These are phyloP conservation scores for Botrytis fabae DNA, from an alignment of 2,329 filamentous ascomycete species.

Conservation along the genomic window DNA sequence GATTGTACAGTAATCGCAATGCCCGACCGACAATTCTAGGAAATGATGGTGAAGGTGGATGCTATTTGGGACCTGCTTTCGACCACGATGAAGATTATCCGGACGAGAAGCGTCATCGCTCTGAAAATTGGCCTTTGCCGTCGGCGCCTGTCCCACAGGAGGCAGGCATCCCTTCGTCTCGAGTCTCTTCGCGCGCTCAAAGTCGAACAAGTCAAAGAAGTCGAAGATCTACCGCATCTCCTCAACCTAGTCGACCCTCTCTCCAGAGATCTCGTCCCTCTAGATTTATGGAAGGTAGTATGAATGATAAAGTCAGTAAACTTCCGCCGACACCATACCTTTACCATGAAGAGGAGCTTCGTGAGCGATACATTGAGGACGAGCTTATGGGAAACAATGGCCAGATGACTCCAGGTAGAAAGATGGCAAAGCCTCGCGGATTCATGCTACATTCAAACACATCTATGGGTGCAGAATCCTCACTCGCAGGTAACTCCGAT, in stretches of 20 bases:
- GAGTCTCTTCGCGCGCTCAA: slow-evolving; percentile 29
- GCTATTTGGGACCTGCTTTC: slow-evolving; percentile 30
- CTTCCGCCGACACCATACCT: slow-evolving; percentile 50
- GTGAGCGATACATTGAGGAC: slow-evolving; percentile 28
- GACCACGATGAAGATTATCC: slow-evolving; percentile 34
- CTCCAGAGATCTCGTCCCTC: slow-evolving; percentile 55
- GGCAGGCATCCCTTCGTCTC: slow-evolving; percentile 22
- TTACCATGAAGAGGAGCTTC: slow-evolving; percentile 32
- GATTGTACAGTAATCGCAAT: slow-evolving; percentile 39
- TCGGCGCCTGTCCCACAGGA: slow-evolving; percentile 21
- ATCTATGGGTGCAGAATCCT: slow-evolving; percentile 29
- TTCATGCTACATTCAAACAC: slow-evolving; percentile 28
- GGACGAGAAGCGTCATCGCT: slow-evolving; percentile 46
- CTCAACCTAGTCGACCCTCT: slow-evolving; percentile 29
- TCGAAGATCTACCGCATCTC: slow-evolving; percentile 36
- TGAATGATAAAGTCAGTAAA: slow-evolving; percentile 77
- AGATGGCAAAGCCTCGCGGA: slow-evolving; percentile 26
- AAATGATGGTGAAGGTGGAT: slow-evolving; percentile 40
- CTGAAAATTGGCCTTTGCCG: slow-evolving; percentile 47
- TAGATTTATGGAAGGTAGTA: slow-evolving; percentile 74
- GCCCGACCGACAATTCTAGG: slow-evolving; percentile 28
- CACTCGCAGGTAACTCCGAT: slow-evolving; percentile 35
- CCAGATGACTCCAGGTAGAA: slow-evolving; percentile 23
- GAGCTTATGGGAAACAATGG: slow-evolving; percentile 15
- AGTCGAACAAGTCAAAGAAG: slow-evolving; percentile 32